A percentile compares a stretch with the other conserved stretches of the same genome.
Conservation (phyloP, 352 stramenopile genomes). For the Phytopythium sindhum region DNA sequence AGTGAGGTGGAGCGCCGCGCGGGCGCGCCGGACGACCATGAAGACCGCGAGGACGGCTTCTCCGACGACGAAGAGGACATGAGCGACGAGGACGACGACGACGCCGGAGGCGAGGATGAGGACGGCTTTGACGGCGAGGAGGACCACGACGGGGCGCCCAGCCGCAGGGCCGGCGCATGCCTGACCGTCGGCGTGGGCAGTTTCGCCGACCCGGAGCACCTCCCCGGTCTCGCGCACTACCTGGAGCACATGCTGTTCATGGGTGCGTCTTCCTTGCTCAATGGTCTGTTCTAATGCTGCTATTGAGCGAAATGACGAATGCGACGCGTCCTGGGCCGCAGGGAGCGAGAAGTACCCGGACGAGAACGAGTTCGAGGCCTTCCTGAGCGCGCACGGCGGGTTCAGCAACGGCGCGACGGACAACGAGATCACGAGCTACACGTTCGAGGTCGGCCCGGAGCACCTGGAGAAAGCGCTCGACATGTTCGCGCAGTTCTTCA, state of each 20-base stretch:
- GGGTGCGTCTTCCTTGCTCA: slow-evolving; percentile 36
- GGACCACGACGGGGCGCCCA: slow-evolving; percentile 17
- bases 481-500: slow-evolving; percentile 96
- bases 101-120: slow-evolving; percentile 23
- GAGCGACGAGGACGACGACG: slow-evolving; percentile 26
- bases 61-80: slow-evolving; percentile 24
- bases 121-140: slow-evolving; percentile 41
- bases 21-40: slow-evolving; percentile 22
- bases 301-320: not conserved
- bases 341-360: slow-evolving; percentile 89
- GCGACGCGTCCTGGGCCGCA: slow-evolving; percentile 8
- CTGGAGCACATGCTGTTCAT: slow-evolving; percentile 98
- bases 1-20: slow-evolving; percentile 35
- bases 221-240: slow-evolving; percentile 88
- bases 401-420: slow-evolving; percentile 93
- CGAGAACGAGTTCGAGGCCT: slow-evolving; percentile 92
- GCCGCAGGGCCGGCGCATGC: slow-evolving; percentile 50
- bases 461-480: slow-evolving; percentile 73
- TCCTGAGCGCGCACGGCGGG: slow-evolving; percentile 85
- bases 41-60: slow-evolving; percentile 19
- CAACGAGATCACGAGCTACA: slow-evolving; percentile 91
- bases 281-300: not conserved
- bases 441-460: slow-evolving; percentile 87
- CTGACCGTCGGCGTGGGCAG: slow-evolving; percentile 69
- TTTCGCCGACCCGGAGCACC: slow-evolving; percentile 63